These are phyloP conservation scores for Leishmania turanica DNA, from an alignment of 208 protist species.

Conservation along the genomic window DNA sequence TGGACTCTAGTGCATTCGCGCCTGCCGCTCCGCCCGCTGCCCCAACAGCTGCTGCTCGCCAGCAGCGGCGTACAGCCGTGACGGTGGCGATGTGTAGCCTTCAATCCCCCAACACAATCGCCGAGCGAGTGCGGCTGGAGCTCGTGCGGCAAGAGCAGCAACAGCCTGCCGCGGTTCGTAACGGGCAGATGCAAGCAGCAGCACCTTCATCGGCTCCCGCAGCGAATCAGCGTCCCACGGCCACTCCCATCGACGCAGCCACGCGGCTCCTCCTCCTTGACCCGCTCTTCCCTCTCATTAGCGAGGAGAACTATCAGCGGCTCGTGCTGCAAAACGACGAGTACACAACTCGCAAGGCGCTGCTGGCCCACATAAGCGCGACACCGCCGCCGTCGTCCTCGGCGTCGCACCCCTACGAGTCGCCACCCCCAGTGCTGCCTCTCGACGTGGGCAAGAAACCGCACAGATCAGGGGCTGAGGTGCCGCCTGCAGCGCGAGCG, in stretches of 20 bases:
- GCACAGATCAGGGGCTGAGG: constrained; percentile 9
- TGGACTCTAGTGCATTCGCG: constrained; percentile 9
- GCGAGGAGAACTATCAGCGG: constrained; percentile 81
- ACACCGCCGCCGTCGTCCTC: not conserved
- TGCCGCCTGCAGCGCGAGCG: constrained; percentile 19
- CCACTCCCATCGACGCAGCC: constrained; percentile 15
- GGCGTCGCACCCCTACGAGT: not conserved
- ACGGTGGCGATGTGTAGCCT: constrained; percentile 19
- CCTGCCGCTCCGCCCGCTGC: constrained; percentile 3
- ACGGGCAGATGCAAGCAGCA: not conserved
- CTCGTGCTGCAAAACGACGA: constrained; percentile 68
- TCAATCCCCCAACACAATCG: constrained; percentile 18
- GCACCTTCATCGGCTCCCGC: not conserved
- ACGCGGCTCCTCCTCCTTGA: constrained; percentile 42
- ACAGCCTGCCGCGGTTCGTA: not conserved
- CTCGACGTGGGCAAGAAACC: constrained; percentile 4
- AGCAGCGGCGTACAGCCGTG: constrained; percentile 20
- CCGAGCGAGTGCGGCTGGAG: constrained; percentile 18
- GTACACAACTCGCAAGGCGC: constrained; percentile 37
- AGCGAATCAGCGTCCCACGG: not conserved
- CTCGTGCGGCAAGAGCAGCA: constrained; percentile 22
- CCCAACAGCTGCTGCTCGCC: constrained; percentile 6
- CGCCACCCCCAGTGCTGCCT: not conserved
- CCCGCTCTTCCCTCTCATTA: constrained; percentile 59
- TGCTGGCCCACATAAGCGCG: constrained; percentile 17